Evolutionary conservation across 495 filamentous ascomycete genomes (phyloP), one percentile per base, ranked within the genome.

Genomic region (Penicillium simplicissimum): DNA sequence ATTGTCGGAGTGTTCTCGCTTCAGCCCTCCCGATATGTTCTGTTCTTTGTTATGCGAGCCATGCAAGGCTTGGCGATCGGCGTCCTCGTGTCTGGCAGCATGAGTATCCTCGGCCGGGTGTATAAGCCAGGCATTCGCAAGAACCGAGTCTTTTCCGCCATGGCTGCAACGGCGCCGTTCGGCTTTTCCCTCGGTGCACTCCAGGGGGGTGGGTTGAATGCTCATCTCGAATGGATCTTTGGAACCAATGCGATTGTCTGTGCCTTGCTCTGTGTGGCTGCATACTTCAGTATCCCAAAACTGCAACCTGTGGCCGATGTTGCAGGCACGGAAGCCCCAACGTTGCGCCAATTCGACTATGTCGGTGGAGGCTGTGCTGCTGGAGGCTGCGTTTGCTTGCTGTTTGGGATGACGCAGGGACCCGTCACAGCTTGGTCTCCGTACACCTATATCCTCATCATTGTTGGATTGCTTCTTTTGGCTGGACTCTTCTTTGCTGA

Each of bases 1-100:
- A 55, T 69, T 10, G 65, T 82, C 14, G 72, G 75, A 0, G 75
- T 61, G 1, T 77, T 74, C 47, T 68, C 76, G 2, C 34, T 82
- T 4, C 64, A 69, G 2, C 77, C 78, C 2, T 70, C 69, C 4
- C 69, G 62, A 0, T 55, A 62, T 47, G 54, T 72, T n/a, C 58
- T 74, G 15, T 74, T 69, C 52, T 72, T 72, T 45, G 35, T 72
- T 25, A 57, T 67, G 58, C 59, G 71, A 15, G 69, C 71, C 5
- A 74, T 74, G 71, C 69, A 72, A 25, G 69, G 69, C 0, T 60
- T 74, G 11, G 63, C 69, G 8, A 65, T 72, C 25, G 71, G 69
- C 7, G 66, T 72, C 13, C 57, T 72, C 2, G 64, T 72, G 6
- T 72, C 71, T 1, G 65, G 69, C 4, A 58, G 61, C 19, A 71